phyloP scores from a whole-genome alignment of 768 basidiomycete species.

The Boletus rubropictus region DNA sequence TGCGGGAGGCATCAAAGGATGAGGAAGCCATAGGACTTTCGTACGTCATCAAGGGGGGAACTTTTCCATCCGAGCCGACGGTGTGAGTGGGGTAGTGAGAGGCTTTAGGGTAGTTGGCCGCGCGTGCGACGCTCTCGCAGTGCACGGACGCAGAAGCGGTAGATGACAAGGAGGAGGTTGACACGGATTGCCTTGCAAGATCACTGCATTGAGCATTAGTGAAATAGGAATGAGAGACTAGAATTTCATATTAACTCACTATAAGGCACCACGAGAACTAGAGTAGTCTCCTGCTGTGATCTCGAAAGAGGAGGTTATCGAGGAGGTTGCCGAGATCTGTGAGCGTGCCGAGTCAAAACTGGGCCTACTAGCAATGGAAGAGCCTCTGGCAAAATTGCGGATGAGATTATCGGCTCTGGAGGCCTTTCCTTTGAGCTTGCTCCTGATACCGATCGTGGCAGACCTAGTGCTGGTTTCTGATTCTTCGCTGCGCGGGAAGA shows the following conservation, averaged over 20 bases:
- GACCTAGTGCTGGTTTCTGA: slow-evolving; percentile 34
- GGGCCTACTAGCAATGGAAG: slow-evolving; percentile 45
- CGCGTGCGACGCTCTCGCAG: slow-evolving; percentile 40
- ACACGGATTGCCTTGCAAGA: slow-evolving; percentile 56
- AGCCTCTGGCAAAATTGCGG: slow-evolving; percentile 42
- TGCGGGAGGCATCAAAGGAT: slow-evolving; percentile 9
- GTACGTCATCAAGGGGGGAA: not conserved
- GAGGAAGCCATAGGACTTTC: slow-evolving; percentile 7
- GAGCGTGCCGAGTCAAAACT: slow-evolving; percentile 62
- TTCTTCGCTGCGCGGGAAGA: slow-evolving; percentile 42
- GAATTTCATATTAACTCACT: slow-evolving; percentile 40
- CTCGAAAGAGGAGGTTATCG: slow-evolving; percentile 55
- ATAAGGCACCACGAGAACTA: slow-evolving; percentile 47
- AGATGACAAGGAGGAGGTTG: slow-evolving; percentile 46
- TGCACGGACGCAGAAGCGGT: slow-evolving; percentile 16
- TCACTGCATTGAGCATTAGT: slow-evolving; percentile 35
- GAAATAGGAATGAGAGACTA: not conserved
- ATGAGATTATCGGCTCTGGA: slow-evolving; percentile 34
- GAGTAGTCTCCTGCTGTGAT: slow-evolving; percentile 47
- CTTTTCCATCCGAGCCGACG: slow-evolving; percentile 7
- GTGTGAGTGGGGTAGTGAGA: slow-evolving; percentile 8
- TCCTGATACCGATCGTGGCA: slow-evolving; percentile 25
- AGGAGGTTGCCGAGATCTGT: slow-evolving; percentile 42
- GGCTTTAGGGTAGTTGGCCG: slow-evolving; percentile 5
- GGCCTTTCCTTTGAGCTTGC: slow-evolving; percentile 27